Percentiles rank a stretch among this genome's conserved stretches.
Conservation (phyloP, 805 yeast genomes). For the Candida namnaoensis region DNA sequence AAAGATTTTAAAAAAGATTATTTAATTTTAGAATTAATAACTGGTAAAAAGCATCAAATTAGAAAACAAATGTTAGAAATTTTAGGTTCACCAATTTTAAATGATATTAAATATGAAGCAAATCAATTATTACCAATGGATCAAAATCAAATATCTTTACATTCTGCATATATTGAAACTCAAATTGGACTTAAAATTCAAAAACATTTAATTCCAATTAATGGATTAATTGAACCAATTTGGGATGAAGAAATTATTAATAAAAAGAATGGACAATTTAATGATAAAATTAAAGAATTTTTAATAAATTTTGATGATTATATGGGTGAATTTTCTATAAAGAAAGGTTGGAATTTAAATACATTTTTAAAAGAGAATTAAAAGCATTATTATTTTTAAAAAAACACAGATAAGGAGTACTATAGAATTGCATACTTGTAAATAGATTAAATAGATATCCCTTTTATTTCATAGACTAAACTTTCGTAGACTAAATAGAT, state of each 20-base stretch:
- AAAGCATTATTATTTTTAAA: too few species aligned
- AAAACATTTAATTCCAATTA: constrained; percentile 19
- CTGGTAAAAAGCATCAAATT: constrained; percentile 34
- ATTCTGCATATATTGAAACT: constrained; percentile 24
- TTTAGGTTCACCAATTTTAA: constrained; percentile 19
- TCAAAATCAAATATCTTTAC: constrained; percentile 24
- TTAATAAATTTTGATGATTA: constrained; percentile 14
- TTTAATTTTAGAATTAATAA: constrained; percentile 21
- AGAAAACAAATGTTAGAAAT: constrained; percentile 20
- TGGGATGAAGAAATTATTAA: constrained; percentile 18
- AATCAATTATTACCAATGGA: too few species aligned
- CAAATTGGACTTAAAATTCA: constrained; percentile 20
- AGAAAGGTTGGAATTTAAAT: too few species aligned
- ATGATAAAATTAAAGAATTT: constrained; percentile 9
- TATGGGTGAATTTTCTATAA: neutral
- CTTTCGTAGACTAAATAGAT: too few species aligned
- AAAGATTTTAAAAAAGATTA: constrained; percentile 6
- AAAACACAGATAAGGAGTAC: too few species aligned
- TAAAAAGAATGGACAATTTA: constrained; percentile 16
- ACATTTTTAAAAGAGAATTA: neutral
- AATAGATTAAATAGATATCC: too few species aligned
- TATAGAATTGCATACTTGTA: too few species aligned
- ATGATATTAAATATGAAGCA: constrained; percentile 21
- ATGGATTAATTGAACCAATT: constrained; percentile 6
- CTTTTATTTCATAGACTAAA: too few species aligned